Conservation (phyloP, 1,284 basidiomycete species). For the Peniophora sp. region DNA sequence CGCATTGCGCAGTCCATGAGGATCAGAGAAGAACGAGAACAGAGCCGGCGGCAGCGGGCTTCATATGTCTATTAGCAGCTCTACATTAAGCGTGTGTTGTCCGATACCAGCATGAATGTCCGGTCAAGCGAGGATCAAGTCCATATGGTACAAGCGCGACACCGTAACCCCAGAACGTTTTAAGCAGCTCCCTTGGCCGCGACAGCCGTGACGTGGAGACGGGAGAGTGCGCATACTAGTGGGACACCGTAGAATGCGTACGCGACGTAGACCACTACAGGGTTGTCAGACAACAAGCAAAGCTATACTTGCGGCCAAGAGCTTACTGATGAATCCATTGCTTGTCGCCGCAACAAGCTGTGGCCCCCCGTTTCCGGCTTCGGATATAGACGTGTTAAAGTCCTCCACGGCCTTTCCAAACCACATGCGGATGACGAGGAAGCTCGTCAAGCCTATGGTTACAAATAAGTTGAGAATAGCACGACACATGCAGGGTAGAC, state of each 20-base stretch:
- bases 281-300: conserved; percentile 3
- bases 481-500: conserved; percentile 11
- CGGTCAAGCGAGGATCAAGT: no score
- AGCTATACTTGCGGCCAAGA: background rate
- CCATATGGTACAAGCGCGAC: no score
- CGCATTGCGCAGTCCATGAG: no score
- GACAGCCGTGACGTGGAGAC: conserved; percentile 44
- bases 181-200: conserved; percentile 16
- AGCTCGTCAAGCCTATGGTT: conserved; percentile 52
- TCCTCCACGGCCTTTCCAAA: conserved; percentile 72
- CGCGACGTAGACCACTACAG: conserved; percentile 66
- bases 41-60: no score
- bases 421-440: conserved; percentile 72
- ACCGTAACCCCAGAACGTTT: no score
- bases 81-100: no score
- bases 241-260: conserved; percentile 70
- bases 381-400: conserved; percentile 57
- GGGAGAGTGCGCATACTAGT: conserved; percentile 61
- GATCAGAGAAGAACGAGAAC: no score
- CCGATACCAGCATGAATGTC: no score
- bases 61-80: no score
- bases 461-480: background rate
- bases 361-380: conserved; percentile 44
- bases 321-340: conserved; percentile 72
- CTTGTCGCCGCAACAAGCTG: conserved; percentile 54